Percentiles rank a stretch among this genome's conserved stretches.
Conservation (phyloP, 306 rosid genomes). For the Cicer chorassanicum region DNA sequence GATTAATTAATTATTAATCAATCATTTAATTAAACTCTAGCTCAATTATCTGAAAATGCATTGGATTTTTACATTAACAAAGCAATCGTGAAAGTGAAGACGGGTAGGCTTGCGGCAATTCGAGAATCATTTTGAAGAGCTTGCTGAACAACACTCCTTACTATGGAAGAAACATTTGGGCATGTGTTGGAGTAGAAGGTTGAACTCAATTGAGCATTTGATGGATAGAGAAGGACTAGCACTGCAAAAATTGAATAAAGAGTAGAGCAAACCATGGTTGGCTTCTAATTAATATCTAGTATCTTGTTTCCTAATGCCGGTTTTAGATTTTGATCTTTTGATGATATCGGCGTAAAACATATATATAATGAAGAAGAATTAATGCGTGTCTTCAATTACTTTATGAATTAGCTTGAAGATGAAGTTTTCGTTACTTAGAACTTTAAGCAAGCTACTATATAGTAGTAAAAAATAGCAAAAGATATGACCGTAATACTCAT, state of each 20-base stretch:
- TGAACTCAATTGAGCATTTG: conserved; percentile 67
- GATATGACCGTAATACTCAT: background rate
- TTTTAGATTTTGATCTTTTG: background rate
- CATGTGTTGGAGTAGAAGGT: conserved; percentile 70
- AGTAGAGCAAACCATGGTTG: conserved; percentile 46
- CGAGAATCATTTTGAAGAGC: conserved; percentile 69
- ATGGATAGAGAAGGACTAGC: conserved; percentile 33
- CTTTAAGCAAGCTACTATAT: conserved; percentile 18
- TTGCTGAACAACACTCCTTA: conserved; percentile 53
- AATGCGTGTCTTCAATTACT: background rate
- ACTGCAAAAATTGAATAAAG: conserved; percentile 27
- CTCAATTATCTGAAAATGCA: background rate
- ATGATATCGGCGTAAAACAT: background rate
- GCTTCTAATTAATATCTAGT: background rate
- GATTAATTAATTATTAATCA: no score
- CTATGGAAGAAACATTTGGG: conserved; percentile 70
- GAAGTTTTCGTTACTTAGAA: conserved; percentile 41
- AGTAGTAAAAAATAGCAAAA: background rate
- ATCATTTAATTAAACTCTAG: background rate
- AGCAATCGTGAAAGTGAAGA: conserved; percentile 79
- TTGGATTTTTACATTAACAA: conserved; percentile 57
- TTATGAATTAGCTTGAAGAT: conserved; percentile 41
- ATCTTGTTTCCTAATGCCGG: background rate
- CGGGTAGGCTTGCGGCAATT: conserved; percentile 76
- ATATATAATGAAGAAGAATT: conserved; percentile 17